These are phyloP conservation scores for Paecilomyces dactylethromorphus DNA, from an alignment of 2,329 filamentous ascomycete species.

Conservation along the genomic window DNA sequence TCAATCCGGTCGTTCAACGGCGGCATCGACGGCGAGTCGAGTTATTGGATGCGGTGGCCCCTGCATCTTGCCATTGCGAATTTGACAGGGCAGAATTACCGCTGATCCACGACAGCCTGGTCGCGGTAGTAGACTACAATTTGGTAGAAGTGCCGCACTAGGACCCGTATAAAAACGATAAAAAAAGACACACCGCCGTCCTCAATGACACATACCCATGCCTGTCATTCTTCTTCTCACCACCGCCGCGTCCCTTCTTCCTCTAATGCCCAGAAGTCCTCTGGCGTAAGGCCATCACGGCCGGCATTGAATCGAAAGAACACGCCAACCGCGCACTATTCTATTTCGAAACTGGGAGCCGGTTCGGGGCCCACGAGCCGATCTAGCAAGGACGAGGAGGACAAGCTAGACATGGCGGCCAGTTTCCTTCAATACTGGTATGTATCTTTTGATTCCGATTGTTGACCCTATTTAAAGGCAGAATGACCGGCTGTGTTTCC, in stretches of 20 bases:
- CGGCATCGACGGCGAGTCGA: background rate
- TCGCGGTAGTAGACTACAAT: background rate
- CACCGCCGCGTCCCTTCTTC: constrained; percentile 28
- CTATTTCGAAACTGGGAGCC: constrained; percentile 28
- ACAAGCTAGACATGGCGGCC: constrained; percentile 33
- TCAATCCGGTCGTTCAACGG: background rate
- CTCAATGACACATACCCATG: constrained; percentile 26
- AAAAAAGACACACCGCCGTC: constrained; percentile 27
- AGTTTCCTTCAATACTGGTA: constrained; percentile 43
- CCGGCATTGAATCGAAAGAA: constrained; percentile 28
- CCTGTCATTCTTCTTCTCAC: constrained; percentile 1
- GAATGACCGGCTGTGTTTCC: background rate
- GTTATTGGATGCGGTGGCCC: background rate
- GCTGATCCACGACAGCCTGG: background rate
- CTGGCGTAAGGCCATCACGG: constrained; percentile 18
- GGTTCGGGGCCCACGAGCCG: constrained; percentile 15
- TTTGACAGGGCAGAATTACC: background rate
- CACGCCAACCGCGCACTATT: constrained; percentile 19
- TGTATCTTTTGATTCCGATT: constrained; percentile 10
- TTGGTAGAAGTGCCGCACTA: background rate
- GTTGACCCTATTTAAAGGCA: background rate
- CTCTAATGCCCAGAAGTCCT: constrained; percentile 22
- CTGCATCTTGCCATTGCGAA: background rate
- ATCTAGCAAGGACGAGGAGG: constrained; percentile 17
- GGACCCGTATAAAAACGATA: background rate